phyloP scores from a whole-genome alignment of 768 basidiomycete genomes.

The Leccinum ochraceum region DNA sequence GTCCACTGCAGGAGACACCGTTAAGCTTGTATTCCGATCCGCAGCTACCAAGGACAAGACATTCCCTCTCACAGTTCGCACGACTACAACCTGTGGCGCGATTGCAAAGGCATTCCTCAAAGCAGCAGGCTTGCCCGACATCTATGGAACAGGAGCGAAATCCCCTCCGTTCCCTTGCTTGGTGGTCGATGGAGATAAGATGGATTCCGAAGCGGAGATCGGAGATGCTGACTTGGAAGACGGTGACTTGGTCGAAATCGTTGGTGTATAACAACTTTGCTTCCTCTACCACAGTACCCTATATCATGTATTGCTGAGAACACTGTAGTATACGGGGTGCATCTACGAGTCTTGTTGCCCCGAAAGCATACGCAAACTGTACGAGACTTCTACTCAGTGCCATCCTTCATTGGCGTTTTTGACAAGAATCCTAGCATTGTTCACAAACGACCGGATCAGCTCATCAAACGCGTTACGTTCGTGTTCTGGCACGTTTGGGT shows the following conservation, averaged over 20 bases:
- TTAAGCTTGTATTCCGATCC: conserved; percentile 70
- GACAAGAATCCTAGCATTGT: conserved; percentile 87
- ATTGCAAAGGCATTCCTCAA: conserved; percentile 77
- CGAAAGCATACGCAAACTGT: neutral
- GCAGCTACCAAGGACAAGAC: conserved; percentile 46
- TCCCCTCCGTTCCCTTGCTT: conserved; percentile 36
- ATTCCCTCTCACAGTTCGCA: conserved; percentile 67
- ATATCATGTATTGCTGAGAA: conserved; percentile 2
- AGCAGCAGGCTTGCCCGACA: conserved; percentile 58
- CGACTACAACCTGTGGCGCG: conserved; percentile 73
- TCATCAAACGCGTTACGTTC: conserved; percentile 85
- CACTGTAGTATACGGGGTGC: neutral
- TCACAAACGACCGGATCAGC: conserved; percentile 88
- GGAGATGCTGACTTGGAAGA: conserved; percentile 74
- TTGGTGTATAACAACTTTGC: conserved; percentile 44
- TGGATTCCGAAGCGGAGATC: conserved; percentile 60
- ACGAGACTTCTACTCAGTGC: conserved; percentile 24
- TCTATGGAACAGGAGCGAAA: conserved; percentile 45
- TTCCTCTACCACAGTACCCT: conserved; percentile 5
- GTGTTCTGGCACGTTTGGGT: conserved; percentile 56
- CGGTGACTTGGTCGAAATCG: conserved; percentile 76
- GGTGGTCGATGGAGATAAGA: conserved; percentile 70
- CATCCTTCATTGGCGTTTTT: conserved; percentile 68
- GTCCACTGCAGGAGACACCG: conserved; percentile 43
- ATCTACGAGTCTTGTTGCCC: conserved; percentile 4